Percentiles rank a stretch among this genome's conserved stretches.
phyloP scores from a whole-genome alignment of 257 asterid genomes.

The Cruciata laevipes region DNA sequence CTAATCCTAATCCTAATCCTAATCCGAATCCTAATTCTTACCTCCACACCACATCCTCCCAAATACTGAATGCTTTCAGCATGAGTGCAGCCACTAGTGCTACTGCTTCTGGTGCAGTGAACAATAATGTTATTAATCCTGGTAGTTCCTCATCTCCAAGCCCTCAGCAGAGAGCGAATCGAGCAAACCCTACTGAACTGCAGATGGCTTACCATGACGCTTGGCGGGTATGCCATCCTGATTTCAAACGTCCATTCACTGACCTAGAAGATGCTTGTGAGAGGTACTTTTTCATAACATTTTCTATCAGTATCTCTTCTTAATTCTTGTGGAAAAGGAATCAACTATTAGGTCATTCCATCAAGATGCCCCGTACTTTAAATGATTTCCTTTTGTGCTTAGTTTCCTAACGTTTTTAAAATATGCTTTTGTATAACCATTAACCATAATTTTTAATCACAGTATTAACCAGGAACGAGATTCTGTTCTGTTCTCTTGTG shows the following conservation, averaged over 20 bases:
- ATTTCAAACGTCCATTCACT: conserved; percentile 81
- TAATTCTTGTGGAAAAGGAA: background rate
- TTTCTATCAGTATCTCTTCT: background rate
- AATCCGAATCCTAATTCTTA: conserved; percentile 28
- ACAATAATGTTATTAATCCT: conserved; percentile 3
- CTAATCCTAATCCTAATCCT: conserved; percentile 17
- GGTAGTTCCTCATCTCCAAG: conserved; percentile 14
- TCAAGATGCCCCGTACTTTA: background rate
- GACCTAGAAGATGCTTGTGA: conserved; percentile 95
- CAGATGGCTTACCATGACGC: conserved; percentile 98
- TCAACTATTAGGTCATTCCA: background rate
- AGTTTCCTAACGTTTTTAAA: background rate
- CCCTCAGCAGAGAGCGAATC: conserved; percentile 19
- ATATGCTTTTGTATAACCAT: too few relatives aligned
- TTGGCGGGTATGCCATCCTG: conserved; percentile 96
- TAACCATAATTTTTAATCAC: background rate
- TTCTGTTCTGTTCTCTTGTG: background rate
- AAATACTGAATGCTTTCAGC: conserved; percentile 7
- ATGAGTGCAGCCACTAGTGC: conserved; percentile 3
- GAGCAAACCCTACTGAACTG: conserved; percentile 38
- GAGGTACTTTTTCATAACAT: conserved; percentile 32
- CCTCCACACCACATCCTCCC: conserved; percentile 21
- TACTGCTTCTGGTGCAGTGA: conserved; percentile 7
- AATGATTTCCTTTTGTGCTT: background rate
- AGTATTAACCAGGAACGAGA: background rate